A percentile compares a stretch with the other conserved stretches of the same genome.
Evolutionary conservation across 192 early-diverging fungal species (phyloP).

Genomic region (Podila minutissima): DNA sequence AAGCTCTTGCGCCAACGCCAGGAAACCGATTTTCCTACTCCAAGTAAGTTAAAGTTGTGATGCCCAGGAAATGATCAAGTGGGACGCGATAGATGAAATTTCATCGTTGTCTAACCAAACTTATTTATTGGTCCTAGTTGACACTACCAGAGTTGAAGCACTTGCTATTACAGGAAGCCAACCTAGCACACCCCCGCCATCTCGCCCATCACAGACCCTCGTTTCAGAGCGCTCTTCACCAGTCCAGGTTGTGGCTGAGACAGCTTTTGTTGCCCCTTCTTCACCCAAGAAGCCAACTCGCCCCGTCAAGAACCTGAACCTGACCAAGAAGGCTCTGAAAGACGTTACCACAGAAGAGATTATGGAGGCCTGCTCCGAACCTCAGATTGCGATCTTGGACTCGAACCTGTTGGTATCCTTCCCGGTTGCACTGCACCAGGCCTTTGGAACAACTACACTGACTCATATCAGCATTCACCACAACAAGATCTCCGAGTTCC

Average conservation of each 20-base stretch:
- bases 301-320: slow-evolving; percentile 45
- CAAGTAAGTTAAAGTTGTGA: slow-evolving; percentile 2
- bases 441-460: slow-evolving; percentile 34
- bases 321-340: slow-evolving; percentile 53
- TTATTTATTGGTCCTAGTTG: slow-evolving; percentile 6
- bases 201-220: too few species aligned
- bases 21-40: slow-evolving; percentile 28
- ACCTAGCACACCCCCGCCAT: too few species aligned
- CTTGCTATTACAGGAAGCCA: slow-evolving; percentile 11
- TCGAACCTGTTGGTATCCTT: slow-evolving; percentile 47
- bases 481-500: slow-evolving; percentile 60
- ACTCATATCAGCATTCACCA: slow-evolving; percentile 59
- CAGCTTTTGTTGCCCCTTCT: background rate
- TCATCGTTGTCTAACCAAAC: too few species aligned
- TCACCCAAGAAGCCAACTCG: slow-evolving; percentile 11
- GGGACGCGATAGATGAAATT: too few species aligned
- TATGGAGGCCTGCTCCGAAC: slow-evolving; percentile 26
- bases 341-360: slow-evolving; percentile 40
- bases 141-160: slow-evolving; percentile 33
- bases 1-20: slow-evolving; percentile 53
- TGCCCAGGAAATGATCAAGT: background rate
- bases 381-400: slow-evolving; percentile 28
- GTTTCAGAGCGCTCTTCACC: background rate
- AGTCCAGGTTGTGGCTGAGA: background rate
- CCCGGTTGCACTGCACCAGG: slow-evolving; percentile 24